Conservation (phyloP, 176 grass and related monocot species). For the Pontederia paniculata region DNA sequence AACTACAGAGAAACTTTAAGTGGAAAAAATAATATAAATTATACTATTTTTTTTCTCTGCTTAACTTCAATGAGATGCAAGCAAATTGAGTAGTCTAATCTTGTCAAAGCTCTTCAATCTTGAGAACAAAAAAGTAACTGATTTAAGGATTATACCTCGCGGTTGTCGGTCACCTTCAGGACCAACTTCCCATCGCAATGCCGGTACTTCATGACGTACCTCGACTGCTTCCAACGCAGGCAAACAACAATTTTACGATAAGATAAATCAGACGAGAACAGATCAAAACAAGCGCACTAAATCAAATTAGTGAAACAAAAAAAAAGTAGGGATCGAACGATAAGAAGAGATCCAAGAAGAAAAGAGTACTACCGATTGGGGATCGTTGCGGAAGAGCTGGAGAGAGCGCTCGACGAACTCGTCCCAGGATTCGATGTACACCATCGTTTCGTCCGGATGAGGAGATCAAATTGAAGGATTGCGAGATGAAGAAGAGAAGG, state of each 20-base stretch:
- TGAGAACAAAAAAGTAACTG: background rate
- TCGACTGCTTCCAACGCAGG: conserved; percentile 32
- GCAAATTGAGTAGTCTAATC: background rate
- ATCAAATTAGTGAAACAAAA: background rate
- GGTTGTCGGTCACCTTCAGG: conserved; percentile 91
- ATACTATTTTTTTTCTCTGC: no score
- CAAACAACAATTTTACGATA: background rate
- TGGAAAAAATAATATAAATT: no score
- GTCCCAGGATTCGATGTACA: conserved; percentile 89
- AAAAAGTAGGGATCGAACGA: conserved; percentile 6
- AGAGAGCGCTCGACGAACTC: conserved; percentile 84
- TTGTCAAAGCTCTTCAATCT: background rate
- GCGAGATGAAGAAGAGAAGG: background rate
- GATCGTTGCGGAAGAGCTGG: conserved; percentile 78
- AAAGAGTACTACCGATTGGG: conserved; percentile 35
- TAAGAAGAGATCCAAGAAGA: background rate
- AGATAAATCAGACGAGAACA: background rate
- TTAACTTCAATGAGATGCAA: no score
- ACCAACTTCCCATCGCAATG: conserved; percentile 94
- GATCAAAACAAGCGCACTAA: background rate
- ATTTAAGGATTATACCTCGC: conserved; percentile 27
- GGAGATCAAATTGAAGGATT: background rate
- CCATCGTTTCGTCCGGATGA: conserved; percentile 25
- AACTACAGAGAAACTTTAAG: no score
- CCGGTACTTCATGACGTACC: conserved; percentile 83